These are phyloP conservation scores for Hyparrhenia diplandra DNA, from an alignment of 176 grass and related monocot genomes.

Conservation along the genomic window DNA sequence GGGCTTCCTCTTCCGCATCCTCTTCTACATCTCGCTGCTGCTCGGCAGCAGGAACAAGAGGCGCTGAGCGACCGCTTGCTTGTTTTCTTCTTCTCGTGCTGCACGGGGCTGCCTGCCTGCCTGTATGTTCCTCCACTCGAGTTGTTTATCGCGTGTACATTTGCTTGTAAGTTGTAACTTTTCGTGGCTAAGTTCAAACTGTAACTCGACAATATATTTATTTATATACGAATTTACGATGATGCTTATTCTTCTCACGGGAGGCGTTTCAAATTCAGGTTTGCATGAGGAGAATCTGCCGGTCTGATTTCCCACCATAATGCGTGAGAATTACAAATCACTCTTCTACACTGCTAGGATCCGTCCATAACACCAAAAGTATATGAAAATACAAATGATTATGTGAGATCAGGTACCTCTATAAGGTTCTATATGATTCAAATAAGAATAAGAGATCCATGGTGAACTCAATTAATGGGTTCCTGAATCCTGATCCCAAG, in stretches of 20 bases:
- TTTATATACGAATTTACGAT: not conserved
- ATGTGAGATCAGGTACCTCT: too few species aligned
- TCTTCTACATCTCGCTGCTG: conserved; percentile 80
- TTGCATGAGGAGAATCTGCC: not conserved
- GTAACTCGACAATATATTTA: not conserved
- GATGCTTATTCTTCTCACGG: not conserved
- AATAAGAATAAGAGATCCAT: too few species aligned
- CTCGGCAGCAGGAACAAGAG: conserved; percentile 94
- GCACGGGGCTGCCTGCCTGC: not conserved
- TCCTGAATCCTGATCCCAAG: too few species aligned
- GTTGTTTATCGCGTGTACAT: not conserved
- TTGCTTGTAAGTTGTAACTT: not conserved
- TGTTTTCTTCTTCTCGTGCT: not conserved
- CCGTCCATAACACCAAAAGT: too few species aligned
- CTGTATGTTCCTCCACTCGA: not conserved
- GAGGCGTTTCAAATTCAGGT: not conserved
- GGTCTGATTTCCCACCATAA: not conserved
- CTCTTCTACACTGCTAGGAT: too few species aligned
- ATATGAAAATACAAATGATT: too few species aligned
- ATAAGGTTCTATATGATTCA: too few species aligned
- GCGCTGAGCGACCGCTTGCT: conserved; percentile 1
- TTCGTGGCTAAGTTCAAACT: not conserved
- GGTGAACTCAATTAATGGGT: too few species aligned
- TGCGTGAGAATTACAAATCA: not conserved
- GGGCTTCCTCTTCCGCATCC: conserved; percentile 82